Base-by-base conservation (phyloP, 495 filamentous ascomycete genomes). In the Sordaria brevicollis region DNA sequence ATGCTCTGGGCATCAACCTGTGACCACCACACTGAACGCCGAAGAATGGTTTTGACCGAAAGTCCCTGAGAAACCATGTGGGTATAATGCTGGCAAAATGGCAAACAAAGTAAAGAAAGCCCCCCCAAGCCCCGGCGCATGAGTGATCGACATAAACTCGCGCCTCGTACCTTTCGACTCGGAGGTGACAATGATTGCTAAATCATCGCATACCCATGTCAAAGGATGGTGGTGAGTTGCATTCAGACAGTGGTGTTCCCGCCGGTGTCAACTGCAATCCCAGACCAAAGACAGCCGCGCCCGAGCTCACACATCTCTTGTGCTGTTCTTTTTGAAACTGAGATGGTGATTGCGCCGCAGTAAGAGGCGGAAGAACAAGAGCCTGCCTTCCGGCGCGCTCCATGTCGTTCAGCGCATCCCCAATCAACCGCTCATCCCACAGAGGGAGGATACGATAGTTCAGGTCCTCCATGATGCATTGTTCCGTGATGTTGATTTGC, bases 401-500 rank as follows among this genome's bases (percentile, higher is more conserved):
- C 83, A 88, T 88, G 70, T 86, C 83, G 71, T 79, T 77, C 68
- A 83, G 57, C 11, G 84, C 84, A 41, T 86, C 82, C 49, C 74
- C 75, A 66, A 88, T 84, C 41, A 82, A 77, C 29, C 71, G 73
- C 3, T 77, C 75, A 13, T 86, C 79, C 79, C 82, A 86, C 15
- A 88, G 74, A 4, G 84, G 83, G 39, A 86, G 71, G 65, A 88
- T 82, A 31, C 84, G 77, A 71, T 84, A 86, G 49, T 78, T 78
- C 54, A 88, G 73, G 74, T 78, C 83, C 78, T 88, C 84, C 79
- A 87, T 83, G 67, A 88, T 83, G 74, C 81, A 84, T 21, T 81
- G 75, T 71, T 86, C 83, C 17, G 86, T 87, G 68, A 81, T 81
- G 69, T 87, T 88, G 74, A 87, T 78, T 79, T 86, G 84, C 66